Conservation (phyloP, 352 stramenopile genomes). For the Phytopythium aichiense region DNA sequence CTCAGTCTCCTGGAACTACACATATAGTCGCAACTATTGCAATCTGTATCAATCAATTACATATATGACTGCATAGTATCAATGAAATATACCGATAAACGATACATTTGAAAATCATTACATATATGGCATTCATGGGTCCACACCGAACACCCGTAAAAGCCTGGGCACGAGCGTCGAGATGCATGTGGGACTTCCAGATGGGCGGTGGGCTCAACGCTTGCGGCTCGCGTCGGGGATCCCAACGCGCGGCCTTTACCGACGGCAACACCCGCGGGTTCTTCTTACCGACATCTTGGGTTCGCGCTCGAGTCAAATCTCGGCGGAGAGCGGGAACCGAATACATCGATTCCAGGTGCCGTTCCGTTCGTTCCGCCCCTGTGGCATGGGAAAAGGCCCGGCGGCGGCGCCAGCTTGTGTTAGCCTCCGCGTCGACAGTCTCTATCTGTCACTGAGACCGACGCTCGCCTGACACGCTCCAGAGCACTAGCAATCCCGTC, state of each 20-base stretch:
- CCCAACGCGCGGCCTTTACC: neutral
- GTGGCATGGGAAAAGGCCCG: neutral
- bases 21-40: neutral
- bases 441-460: neutral
- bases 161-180: too few relatives aligned
- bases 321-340: neutral
- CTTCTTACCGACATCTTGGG: too few relatives aligned
- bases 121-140: too few relatives aligned
- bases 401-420: neutral
- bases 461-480: neutral
- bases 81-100: too few relatives aligned
- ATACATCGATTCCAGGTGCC: neutral
- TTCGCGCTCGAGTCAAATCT: neutral
- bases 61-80: neutral
- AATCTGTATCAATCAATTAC: neutral
- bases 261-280: neutral
- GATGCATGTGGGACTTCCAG: too few relatives aligned
- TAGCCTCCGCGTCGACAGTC: neutral
- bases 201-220: too few relatives aligned
- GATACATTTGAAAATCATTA: too few relatives aligned
- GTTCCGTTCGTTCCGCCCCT: neutral
- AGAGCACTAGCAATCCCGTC: neutral
- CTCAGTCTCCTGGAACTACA: neutral
- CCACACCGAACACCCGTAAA: too few relatives aligned
- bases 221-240: too few relatives aligned